These are phyloP conservation scores for Chamaecrista fasciculata DNA, from an alignment of 306 rosid species.

Conservation along the genomic window DNA sequence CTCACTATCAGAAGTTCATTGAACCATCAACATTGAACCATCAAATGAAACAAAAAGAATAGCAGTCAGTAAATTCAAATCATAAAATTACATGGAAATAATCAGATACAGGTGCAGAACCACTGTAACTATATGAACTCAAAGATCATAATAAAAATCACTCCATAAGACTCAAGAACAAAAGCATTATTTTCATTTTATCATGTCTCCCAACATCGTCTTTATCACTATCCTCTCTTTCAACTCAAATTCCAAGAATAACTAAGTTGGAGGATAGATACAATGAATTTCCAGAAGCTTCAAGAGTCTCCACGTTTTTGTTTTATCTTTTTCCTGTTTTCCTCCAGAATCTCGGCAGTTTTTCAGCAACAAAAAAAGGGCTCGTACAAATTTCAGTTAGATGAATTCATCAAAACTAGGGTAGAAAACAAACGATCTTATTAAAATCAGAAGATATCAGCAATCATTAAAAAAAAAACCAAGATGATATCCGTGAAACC, in stretches of 20 bases:
- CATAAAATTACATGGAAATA: constrained; percentile 6
- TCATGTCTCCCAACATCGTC: constrained; percentile 4
- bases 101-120: background rate
- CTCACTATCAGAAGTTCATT: constrained; percentile 53
- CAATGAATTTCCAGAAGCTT: background rate
- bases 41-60: constrained; percentile 24
- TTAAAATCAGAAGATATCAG: background rate
- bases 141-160: constrained; percentile 1
- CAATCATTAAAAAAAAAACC: constrained; percentile 20
- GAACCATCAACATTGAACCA: background rate
- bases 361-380: background rate
- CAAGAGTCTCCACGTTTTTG: background rate
- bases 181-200: constrained; percentile 13
- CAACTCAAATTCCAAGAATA: background rate
- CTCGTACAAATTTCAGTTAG: background rate
- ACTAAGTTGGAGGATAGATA: background rate
- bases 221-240: background rate
- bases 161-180: background rate
- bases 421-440: constrained; percentile 12
- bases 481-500: constrained; percentile 20
- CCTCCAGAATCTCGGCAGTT: background rate
- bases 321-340: too few relatives aligned
- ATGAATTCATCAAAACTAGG: constrained; percentile 1
- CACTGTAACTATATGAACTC: background rate
- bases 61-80: constrained; percentile 16